Evolutionary conservation across 2,329 filamentous ascomycete species (phyloP).

Genomic region (Pleurostoma richardsiae): DNA sequence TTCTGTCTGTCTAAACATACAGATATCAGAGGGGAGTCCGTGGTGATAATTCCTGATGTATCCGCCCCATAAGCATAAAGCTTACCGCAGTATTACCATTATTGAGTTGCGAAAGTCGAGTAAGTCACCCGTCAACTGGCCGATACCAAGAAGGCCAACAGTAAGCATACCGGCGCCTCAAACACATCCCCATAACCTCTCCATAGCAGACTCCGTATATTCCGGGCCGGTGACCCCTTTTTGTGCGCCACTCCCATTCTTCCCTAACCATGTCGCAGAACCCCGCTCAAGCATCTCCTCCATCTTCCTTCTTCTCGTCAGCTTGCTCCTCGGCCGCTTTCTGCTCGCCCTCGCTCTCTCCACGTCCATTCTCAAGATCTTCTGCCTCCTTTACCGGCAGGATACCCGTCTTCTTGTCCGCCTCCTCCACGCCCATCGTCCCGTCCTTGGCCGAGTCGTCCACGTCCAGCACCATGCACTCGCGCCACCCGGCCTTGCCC

Average conservation of each 20-base stretch:
- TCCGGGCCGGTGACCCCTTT: too few relatives aligned
- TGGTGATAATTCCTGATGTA: too few relatives aligned
- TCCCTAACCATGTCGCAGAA: not conserved
- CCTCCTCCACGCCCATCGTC: conserved; percentile 7
- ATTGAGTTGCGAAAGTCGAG: too few relatives aligned
- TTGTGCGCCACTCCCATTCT: conserved; percentile 6
- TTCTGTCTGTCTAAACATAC: too few relatives aligned
- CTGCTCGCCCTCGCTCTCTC: not conserved
- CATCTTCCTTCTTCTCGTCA: conserved; percentile 8
- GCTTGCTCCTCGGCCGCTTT: conserved; percentile 5
- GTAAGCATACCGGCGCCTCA: too few relatives aligned
- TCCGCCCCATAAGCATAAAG: too few relatives aligned
- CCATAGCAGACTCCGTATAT: too few relatives aligned
- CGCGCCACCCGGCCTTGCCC: conserved; percentile 7
- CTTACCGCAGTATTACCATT: too few relatives aligned
- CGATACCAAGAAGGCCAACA: too few relatives aligned
- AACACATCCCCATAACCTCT: too few relatives aligned
- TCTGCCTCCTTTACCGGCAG: not conserved
- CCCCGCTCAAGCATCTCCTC: not conserved
- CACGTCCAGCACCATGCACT: conserved; percentile 19
- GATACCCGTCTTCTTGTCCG: conserved; percentile 1
- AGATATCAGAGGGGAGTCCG: too few relatives aligned
- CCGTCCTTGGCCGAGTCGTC: conserved; percentile 26
- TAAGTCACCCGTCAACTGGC: too few relatives aligned
- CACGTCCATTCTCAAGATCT: not conserved